Base-by-base conservation (phyloP, 2,329 filamentous ascomycete genomes). In the Magnaporthales sp. region DNA sequence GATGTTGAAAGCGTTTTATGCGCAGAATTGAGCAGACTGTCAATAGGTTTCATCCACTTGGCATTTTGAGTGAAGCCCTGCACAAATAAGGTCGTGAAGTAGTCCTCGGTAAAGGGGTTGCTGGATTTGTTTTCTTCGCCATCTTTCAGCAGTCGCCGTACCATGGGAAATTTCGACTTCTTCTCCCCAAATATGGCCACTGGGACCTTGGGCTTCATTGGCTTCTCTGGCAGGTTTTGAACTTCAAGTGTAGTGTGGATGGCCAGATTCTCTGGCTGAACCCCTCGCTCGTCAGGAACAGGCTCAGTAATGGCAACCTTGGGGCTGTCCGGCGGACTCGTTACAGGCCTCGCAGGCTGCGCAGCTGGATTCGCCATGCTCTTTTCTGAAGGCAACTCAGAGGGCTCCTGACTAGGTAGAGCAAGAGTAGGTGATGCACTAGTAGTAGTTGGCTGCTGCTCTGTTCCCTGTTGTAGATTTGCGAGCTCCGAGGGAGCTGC, bases 1-100 rank as follows among this genome's bases (percentile, higher is more conserved):
- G 89, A 83, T 0, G 94, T 98, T 1, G 90, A 93, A 11, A 98
- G 81, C 0, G 93, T 96, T 76, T 99, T 99, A 73, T 93, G 91
- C 4, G 93, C 91, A 61, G 91, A 90, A 66, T 89, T 86, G 3
- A 98, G 81, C 0, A 98, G 83, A 58, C 91, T 89, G 67, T 91
- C 86, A 9, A 89, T 78, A 0, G 84, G 82, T 67, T 86, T 86
- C 80, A 88, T 86, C 81, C 85, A 87, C 65, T 81, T 82, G 62
- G 83, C 80, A 66, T 81, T 80, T 70, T 82, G 77, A 60, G 84
- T 79, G 72, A 86, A 86, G 38, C 84, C 83, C 66, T 87, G 84
- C 4, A 88, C 80, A 67, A 87, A 89, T 62, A 86, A 78, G 5
- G 87, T 85, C 13, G 84, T 86, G 69, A 88, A 89, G 73, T 89